Percentiles rank a stretch among this genome's conserved stretches.
Conservation (phyloP, 345 rosid genomes). For the Toxicodendron radicans region DNA sequence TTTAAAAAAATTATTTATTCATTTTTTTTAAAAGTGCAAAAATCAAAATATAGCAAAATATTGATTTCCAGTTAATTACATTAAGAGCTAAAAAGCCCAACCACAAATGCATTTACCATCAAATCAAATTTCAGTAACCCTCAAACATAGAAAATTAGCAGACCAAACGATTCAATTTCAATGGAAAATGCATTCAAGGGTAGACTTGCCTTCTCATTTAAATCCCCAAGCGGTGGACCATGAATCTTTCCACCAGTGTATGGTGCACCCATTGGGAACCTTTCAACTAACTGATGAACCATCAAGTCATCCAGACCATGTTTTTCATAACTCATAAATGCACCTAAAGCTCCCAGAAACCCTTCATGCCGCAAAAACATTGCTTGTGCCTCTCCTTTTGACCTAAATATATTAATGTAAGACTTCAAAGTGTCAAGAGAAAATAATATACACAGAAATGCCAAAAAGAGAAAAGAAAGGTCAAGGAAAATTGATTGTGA, state of each 20-base stretch:
- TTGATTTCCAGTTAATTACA: not conserved
- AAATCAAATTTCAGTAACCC: not conserved
- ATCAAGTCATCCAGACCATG: slow-evolving; percentile 96
- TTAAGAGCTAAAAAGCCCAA: not conserved
- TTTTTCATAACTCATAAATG: slow-evolving; percentile 98
- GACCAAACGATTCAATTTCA: not conserved
- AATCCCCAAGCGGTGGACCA: slow-evolving; percentile 94
- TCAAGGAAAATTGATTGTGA: not conserved
- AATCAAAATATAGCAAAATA: not conserved
- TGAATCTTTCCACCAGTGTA: slow-evolving; percentile 96
- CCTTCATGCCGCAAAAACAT: slow-evolving; percentile 99
- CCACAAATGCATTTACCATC: not conserved
- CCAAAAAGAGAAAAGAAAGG: not conserved
- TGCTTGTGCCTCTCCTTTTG: slow-evolving; percentile 90
- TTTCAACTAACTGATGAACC: slow-evolving; percentile 98
- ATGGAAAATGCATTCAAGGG: slow-evolving; percentile 13
- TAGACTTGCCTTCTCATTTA: slow-evolving; percentile 88
- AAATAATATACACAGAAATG: slow-evolving; percentile 8
- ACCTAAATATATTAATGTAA: slow-evolving; percentile 52
- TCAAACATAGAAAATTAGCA: not conserved
- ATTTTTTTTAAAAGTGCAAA: no score
- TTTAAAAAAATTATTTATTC: not conserved
- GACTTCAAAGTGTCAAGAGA: slow-evolving; percentile 10
- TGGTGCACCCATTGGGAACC: slow-evolving; percentile 99
- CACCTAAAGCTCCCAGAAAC: slow-evolving; percentile 93